These are phyloP conservation scores for Crithidia expoeki DNA, from an alignment of 208 protist genomes.

Conservation along the genomic window DNA sequence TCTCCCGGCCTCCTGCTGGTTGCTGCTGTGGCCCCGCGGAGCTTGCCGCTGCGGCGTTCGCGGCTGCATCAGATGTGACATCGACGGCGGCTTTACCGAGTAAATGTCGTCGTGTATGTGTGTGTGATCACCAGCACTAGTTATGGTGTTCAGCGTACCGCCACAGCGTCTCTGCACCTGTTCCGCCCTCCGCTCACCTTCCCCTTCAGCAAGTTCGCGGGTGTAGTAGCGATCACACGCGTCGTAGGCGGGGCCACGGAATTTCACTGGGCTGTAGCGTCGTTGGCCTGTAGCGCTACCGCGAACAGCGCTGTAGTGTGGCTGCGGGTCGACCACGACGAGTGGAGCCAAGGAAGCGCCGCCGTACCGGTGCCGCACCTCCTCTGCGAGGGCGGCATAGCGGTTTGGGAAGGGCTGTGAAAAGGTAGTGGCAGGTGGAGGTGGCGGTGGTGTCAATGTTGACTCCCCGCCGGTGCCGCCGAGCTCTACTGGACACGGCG, in stretches of 20 bases:
- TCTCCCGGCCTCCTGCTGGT: neutral
- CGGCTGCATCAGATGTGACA: neutral
- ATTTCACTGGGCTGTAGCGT: slow-evolving; percentile 47
- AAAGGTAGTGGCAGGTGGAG: neutral
- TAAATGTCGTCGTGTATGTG: neutral
- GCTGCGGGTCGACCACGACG: slow-evolving; percentile 31
- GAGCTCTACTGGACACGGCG: slow-evolving; percentile 1
- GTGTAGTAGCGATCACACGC: slow-evolving; percentile 40
- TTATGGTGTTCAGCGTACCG: neutral
- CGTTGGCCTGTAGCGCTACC: neutral
- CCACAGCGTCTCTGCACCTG: neutral
- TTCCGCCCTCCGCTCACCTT: slow-evolving; percentile 11
- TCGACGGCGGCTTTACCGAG: neutral
- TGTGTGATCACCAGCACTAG: neutral
- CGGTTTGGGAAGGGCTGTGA: neutral
- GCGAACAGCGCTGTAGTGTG: neutral
- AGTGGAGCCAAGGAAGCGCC: slow-evolving; percentile 14
- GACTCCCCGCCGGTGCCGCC: neutral
- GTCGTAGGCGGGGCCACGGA: slow-evolving; percentile 38
- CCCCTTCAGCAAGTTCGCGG: slow-evolving; percentile 13
- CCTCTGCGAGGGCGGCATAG: slow-evolving; percentile 22
- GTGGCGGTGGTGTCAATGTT: neutral
- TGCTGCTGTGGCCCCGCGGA: neutral
- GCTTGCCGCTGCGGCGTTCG: slow-evolving; percentile 6
- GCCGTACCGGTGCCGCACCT: slow-evolving; percentile 33